These are phyloP conservation scores for Coccinonectria pachysandricola DNA, from an alignment of 2,329 filamentous ascomycete species.

Conservation along the genomic window DNA sequence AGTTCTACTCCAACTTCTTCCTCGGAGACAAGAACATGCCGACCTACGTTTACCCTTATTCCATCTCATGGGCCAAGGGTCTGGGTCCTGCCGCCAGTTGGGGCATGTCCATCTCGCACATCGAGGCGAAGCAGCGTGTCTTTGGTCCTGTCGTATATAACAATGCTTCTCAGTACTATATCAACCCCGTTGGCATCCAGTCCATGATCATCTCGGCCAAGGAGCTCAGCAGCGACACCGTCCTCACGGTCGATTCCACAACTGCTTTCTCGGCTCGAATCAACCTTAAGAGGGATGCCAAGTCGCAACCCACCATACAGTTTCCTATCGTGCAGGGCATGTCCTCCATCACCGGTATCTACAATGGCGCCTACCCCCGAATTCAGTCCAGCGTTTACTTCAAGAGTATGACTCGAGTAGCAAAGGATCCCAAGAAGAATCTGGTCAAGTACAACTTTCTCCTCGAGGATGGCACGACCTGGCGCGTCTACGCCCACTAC, in stretches of 20 bases:
- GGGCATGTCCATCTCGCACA: conserved; percentile 69
- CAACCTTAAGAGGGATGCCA: conserved; percentile 48
- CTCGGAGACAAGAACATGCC: conserved; percentile 60
- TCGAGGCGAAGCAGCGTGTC: conserved; percentile 55
- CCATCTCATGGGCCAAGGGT: conserved; percentile 57
- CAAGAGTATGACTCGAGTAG: conserved; percentile 49
- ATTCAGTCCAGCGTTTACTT: conserved; percentile 71
- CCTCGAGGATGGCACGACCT: conserved; percentile 62
- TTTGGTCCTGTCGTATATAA: conserved; percentile 49
- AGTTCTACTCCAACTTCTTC: conserved; percentile 74
- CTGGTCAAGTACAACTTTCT: conserved; percentile 67
- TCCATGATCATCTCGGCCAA: conserved; percentile 69
- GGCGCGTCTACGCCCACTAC: conserved; percentile 70
- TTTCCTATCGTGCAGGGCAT: conserved; percentile 86
- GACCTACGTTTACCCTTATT: conserved; percentile 68
- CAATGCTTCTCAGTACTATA: conserved; percentile 59
- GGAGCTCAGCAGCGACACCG: conserved; percentile 55
- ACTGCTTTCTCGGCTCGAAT: conserved; percentile 55
- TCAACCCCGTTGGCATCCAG: conserved; percentile 74
- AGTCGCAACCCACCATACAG: conserved; percentile 50
- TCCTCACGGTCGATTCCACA: conserved; percentile 41
- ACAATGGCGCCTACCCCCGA: conserved; percentile 57
- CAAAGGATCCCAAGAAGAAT: conserved; percentile 47
- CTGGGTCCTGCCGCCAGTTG: conserved; percentile 54
- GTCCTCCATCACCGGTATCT: conserved; percentile 73